Percentiles rank a stretch among this genome's conserved stretches.
phyloP scores from a whole-genome alignment of 371 early-diverging fungal genomes.

The Umbelopsis sp. region DNA sequence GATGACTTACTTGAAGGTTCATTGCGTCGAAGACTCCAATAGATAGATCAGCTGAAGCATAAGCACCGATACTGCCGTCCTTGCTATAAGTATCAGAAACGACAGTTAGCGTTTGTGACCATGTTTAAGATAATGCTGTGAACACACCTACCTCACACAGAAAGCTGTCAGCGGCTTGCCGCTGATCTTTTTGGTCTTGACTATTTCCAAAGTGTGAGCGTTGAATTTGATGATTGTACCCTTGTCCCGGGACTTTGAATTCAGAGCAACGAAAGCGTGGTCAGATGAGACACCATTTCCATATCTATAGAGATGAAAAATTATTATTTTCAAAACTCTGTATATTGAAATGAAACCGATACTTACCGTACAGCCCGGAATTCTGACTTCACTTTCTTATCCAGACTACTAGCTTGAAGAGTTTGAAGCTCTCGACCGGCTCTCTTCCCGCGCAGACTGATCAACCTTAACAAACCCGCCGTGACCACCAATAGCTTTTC shows the following conservation, averaged over 20 bases:
- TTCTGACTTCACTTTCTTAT: constrained; percentile 48
- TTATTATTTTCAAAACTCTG: constrained; percentile 26
- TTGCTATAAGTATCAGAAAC: constrained; percentile 42
- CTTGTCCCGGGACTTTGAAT: constrained; percentile 31
- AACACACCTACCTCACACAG: constrained; percentile 29
- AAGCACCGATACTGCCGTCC: constrained; percentile 62
- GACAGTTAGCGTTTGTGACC: background rate
- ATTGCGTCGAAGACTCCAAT: constrained; percentile 58
- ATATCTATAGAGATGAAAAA: constrained; percentile 33
- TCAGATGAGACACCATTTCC: constrained; percentile 53
- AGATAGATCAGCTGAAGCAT: constrained; percentile 59
- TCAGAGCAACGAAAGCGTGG: constrained; percentile 44
- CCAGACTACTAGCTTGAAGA: constrained; percentile 50
- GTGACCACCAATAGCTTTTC: constrained; percentile 53
- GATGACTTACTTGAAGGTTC: constrained; percentile 45
- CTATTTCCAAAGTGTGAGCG: constrained; percentile 42
- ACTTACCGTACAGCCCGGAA: constrained; percentile 58
- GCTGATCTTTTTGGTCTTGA: constrained; percentile 28
- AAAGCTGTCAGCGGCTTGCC: constrained; percentile 47
- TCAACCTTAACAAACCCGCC: constrained; percentile 49
- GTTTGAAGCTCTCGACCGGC: constrained; percentile 60
- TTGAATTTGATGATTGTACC: constrained; percentile 38
- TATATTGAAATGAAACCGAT: background rate
- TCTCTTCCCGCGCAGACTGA: constrained; percentile 51
- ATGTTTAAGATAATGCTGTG: background rate